Evolutionary conservation across 2,329 filamentous ascomycete species (phyloP).

Genomic region (Phaeosphaeria sp.): DNA sequence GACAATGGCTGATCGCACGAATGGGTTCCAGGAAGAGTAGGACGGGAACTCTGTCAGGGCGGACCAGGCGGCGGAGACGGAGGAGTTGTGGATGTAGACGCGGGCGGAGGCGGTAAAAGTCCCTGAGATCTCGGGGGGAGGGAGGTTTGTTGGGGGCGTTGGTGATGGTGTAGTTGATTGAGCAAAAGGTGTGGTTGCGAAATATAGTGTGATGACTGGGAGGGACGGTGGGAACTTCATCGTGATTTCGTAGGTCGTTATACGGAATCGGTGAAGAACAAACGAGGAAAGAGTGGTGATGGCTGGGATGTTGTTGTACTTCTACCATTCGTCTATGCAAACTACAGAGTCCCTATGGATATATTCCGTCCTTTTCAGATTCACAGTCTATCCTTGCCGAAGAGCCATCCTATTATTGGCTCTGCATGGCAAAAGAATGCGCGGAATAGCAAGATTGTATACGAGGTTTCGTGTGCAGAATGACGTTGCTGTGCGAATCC

Average conservation of each 20-base stretch:
- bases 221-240: neutral
- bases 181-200: slow-evolving; percentile 3
- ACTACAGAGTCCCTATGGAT: no score
- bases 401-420: neutral
- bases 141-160: slow-evolving; percentile 33
- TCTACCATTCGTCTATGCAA: no score
- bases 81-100: slow-evolving; percentile 30
- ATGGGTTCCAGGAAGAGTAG: slow-evolving; percentile 43
- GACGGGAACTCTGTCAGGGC: slow-evolving; percentile 34
- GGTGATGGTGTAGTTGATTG: slow-evolving; percentile 3
- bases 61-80: slow-evolving; percentile 29
- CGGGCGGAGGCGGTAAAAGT: slow-evolving; percentile 37
- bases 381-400: no score
- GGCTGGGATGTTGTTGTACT: no score
- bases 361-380: no score
- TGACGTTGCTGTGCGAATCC: neutral
- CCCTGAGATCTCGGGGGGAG: slow-evolving; percentile 26
- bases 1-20: slow-evolving; percentile 36
- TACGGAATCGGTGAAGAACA: neutral
- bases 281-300: no score
- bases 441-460: neutral
- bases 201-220: slow-evolving; percentile 5
- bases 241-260: neutral
- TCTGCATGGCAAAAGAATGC: neutral
- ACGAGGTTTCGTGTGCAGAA: neutral